phyloP scores from a whole-genome alignment of 495 filamentous ascomycete species.

The Chaetomium tenue region DNA sequence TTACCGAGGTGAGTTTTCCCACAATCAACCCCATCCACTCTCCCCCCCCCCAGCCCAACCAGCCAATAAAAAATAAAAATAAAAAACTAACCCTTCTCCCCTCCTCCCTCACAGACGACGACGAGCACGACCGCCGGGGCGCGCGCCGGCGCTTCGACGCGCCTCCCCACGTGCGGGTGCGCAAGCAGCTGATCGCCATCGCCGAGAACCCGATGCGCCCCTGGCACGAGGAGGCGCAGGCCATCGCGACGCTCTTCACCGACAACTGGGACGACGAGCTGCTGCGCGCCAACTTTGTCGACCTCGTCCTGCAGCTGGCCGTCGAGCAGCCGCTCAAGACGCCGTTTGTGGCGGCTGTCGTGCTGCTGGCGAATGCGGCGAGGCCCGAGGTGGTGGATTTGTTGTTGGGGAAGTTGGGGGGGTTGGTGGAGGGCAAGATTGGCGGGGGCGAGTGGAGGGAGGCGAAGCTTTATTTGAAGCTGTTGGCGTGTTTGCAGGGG shows the following conservation, averaged over 20 bases:
- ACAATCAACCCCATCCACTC: background rate
- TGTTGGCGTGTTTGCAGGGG: constrained; percentile 77
- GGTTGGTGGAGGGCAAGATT: constrained; percentile 59
- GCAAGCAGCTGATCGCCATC: constrained; percentile 76
- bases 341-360: constrained; percentile 81
- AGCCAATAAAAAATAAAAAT: background rate
- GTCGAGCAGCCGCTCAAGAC: constrained; percentile 95
- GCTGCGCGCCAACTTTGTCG: constrained; percentile 64
- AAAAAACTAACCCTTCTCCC: no score
- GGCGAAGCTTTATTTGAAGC: constrained; percentile 84
- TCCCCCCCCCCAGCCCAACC: background rate
- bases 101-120: constrained; percentile 22
- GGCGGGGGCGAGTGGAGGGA: constrained; percentile 77
- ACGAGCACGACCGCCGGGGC: constrained; percentile 73
- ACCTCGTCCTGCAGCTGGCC: constrained; percentile 69
- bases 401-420: constrained; percentile 59
- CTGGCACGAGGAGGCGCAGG: constrained; percentile 75
- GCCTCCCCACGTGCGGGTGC: constrained; percentile 69
- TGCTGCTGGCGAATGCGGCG: constrained; percentile 70
- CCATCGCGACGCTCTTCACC: constrained; percentile 70
- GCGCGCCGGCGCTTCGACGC: constrained; percentile 77
- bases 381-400: constrained; percentile 70
- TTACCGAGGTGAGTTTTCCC: constrained; percentile 47
- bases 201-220: constrained; percentile 80
- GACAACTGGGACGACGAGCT: constrained; percentile 78